phyloP scores from a whole-genome alignment of 306 rosid genomes.

The Fragaria nilgerrensis region DNA sequence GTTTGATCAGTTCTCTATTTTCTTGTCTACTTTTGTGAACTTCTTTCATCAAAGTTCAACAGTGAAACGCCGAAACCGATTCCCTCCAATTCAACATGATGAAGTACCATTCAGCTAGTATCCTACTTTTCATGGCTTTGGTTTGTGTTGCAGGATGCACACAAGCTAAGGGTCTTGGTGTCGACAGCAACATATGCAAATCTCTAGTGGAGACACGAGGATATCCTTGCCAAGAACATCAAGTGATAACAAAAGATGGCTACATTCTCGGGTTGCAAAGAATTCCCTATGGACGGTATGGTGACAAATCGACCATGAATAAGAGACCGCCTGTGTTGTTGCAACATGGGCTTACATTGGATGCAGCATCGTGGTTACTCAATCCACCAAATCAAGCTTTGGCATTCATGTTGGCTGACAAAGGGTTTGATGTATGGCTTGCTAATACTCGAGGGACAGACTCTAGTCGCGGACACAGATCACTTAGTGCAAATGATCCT shows the following conservation, averaged over 20 bases:
- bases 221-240: slow-evolving; percentile 51
- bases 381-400: slow-evolving; percentile 49
- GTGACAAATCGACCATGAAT: slow-evolving; percentile 6
- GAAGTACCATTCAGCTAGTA: background rate
- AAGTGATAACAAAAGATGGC: slow-evolving; percentile 52
- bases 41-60: no score
- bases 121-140: slow-evolving; percentile 1
- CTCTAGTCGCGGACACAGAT: slow-evolving; percentile 43
- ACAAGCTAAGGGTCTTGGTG: background rate
- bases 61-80: no score
- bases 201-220: slow-evolving; percentile 48
- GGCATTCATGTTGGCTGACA: slow-evolving; percentile 58
- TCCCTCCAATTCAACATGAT: background rate
- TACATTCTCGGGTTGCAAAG: slow-evolving; percentile 54
- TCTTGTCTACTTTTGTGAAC: no score
- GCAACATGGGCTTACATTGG: slow-evolving; percentile 44
- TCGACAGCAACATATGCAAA: slow-evolving; percentile 32
- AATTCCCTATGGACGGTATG: slow-evolving; percentile 28
- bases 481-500: slow-evolving; percentile 32
- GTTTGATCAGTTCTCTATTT: no score
- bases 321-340: slow-evolving; percentile 45
- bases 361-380: slow-evolving; percentile 48
- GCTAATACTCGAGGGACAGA: slow-evolving; percentile 57
- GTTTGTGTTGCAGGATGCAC: background rate
- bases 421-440: slow-evolving; percentile 72